These are phyloP conservation scores for Fraxinus albicans DNA, from an alignment of 305 asterid species.

Conservation along the genomic window DNA sequence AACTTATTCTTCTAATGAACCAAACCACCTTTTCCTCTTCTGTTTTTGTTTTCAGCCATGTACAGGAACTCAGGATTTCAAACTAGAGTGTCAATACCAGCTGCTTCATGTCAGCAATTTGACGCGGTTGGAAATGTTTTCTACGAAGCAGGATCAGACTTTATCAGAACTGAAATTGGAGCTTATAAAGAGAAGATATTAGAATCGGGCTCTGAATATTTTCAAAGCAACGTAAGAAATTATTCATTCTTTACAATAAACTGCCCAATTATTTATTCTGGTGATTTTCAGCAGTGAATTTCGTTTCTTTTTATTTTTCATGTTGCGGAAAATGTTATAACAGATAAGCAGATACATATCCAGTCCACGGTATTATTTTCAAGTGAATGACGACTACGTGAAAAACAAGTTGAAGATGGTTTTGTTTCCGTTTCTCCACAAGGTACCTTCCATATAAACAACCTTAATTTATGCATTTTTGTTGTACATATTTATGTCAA, in stretches of 20 bases:
- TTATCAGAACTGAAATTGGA: conserved; percentile 40
- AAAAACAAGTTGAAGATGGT: conserved; percentile 56
- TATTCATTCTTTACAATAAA: neutral
- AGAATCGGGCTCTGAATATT: conserved; percentile 51
- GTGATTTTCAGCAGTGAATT: neutral
- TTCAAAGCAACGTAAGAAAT: conserved; percentile 39
- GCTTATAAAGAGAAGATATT: conserved; percentile 44
- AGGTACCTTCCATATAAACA: conserved; percentile 31
- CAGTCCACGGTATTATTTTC: conserved; percentile 53
- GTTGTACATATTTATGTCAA: neutral
- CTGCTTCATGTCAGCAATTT: conserved; percentile 23
- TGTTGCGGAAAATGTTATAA: neutral
- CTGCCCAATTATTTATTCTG: neutral
- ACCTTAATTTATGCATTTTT: neutral
- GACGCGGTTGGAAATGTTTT: conserved; percentile 27
- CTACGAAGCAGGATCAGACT: conserved; percentile 36
- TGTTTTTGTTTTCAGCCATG: conserved; percentile 18
- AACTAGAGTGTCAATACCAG: conserved; percentile 17
- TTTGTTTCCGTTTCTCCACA: conserved; percentile 60
- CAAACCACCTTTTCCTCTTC: neutral
- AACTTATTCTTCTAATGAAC: neutral
- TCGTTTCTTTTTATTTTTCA: neutral
- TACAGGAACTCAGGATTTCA: conserved; percentile 16
- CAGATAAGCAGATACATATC: conserved; percentile 47
- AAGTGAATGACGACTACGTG: conserved; percentile 62